A percentile compares a stretch with the other conserved stretches of the same genome.
Conservation (phyloP, 805 yeast species). For the Metschnikowia lochheadii region DNA sequence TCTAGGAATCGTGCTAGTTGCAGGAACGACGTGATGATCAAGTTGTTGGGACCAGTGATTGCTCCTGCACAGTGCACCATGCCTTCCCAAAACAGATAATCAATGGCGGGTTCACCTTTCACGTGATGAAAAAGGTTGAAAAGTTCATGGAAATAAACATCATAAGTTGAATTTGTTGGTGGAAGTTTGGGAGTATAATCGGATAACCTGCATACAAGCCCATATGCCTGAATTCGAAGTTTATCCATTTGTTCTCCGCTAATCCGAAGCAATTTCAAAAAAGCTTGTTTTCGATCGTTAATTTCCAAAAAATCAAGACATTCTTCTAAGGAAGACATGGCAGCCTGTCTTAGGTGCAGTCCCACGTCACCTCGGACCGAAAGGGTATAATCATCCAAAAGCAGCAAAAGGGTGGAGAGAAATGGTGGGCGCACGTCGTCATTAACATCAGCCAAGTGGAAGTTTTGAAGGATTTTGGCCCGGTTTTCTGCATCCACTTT, state of each 20-base stretch:
- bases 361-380: constrained; percentile 94
- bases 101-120: background rate
- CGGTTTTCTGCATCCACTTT: constrained; percentile 30
- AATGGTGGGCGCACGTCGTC: constrained; percentile 8
- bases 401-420: constrained; percentile 19
- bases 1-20: constrained; percentile 14
- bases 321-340: constrained; percentile 25
- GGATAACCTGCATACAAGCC: constrained; percentile 27
- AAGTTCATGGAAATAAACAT: constrained; percentile 19
- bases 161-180: constrained; percentile 5
- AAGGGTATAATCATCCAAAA: constrained; percentile 71
- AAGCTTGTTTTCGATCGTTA: background rate
- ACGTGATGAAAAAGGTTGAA: constrained; percentile 16
- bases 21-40: constrained; percentile 41
- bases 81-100: constrained; percentile 50
- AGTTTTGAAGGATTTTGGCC: constrained; percentile 21
- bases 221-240: constrained; percentile 42
- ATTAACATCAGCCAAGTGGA: constrained; percentile 17
- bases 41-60: constrained; percentile 42
- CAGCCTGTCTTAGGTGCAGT: constrained; percentile 56
- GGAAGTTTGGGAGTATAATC: background rate
- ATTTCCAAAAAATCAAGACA: background rate
- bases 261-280: constrained; percentile 47
- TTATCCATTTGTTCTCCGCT: constrained; percentile 62
- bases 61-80: constrained; percentile 55